Evolutionary conservation across 2,329 filamentous ascomycete genomes (phyloP).

Genomic region (Albophoma yamanashiensis): DNA sequence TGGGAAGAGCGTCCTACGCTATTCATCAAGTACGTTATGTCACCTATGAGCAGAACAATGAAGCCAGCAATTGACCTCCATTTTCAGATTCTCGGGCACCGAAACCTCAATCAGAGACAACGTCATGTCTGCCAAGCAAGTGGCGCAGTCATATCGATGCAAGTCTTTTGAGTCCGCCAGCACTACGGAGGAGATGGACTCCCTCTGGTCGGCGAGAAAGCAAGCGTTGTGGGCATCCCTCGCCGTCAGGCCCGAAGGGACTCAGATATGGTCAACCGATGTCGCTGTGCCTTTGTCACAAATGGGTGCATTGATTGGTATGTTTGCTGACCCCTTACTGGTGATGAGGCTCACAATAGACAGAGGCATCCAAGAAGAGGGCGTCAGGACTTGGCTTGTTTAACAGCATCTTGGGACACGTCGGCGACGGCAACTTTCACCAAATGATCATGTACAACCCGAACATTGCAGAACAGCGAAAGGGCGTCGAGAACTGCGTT

Average conservation of each 20-base stretch:
- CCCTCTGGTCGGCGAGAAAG: constrained; percentile 68
- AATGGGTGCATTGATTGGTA: constrained; percentile 56
- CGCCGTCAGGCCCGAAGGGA: constrained; percentile 47
- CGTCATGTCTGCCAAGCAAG: constrained; percentile 42
- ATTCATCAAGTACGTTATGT: constrained; percentile 50
- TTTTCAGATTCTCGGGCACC: constrained; percentile 49
- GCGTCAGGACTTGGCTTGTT: constrained; percentile 52
- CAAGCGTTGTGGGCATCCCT: constrained; percentile 65
- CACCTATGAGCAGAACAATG: neutral
- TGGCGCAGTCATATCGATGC: constrained; percentile 39
- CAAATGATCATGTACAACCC: constrained; percentile 30
- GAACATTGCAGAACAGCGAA: constrained; percentile 46
- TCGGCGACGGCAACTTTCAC: constrained; percentile 68
- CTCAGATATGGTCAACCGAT: constrained; percentile 69
- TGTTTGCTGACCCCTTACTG: neutral
- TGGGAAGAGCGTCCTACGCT: constrained; percentile 64
- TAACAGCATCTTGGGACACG: constrained; percentile 60
- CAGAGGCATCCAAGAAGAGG: constrained; percentile 54
- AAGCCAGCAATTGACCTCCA: neutral
- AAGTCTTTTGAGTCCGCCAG: constrained; percentile 58
- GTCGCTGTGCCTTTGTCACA: constrained; percentile 67
- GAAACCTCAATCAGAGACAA: constrained; percentile 48
- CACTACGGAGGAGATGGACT: constrained; percentile 51
- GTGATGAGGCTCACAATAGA: neutral
- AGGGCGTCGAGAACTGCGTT: constrained; percentile 46